Percentiles rank a stretch among this genome's conserved stretches.
These are phyloP conservation scores for Anthostomella pinea DNA, from an alignment of 2,329 filamentous ascomycete species.

Conservation along the genomic window DNA sequence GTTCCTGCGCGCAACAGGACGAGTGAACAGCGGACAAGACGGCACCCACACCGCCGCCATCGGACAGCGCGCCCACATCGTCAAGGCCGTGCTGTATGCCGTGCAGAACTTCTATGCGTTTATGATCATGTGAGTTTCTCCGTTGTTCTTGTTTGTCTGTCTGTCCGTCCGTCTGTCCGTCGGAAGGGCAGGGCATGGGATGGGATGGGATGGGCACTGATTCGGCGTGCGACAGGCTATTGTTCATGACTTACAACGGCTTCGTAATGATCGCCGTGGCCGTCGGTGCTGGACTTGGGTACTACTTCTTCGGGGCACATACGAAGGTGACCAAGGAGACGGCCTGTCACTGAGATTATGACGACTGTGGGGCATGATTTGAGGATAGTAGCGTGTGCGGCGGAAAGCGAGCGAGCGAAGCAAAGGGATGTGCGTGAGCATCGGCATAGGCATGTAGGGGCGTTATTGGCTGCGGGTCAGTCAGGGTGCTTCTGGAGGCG, in stretches of 20 bases:
- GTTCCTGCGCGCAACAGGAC: conserved; percentile 70
- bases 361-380: too few relatives aligned
- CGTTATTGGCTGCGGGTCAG: too few relatives aligned
- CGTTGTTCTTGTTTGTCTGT: too few relatives aligned
- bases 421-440: background rate
- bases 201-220: too few relatives aligned
- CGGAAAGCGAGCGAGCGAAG: background rate
- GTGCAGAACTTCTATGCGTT: conserved; percentile 98
- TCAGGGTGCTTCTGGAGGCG: too few relatives aligned
- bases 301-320: conserved; percentile 72
- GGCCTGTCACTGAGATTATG: conserved; percentile 87
- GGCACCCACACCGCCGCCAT: conserved; percentile 45
- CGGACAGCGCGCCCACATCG: conserved; percentile 67
- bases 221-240: too few relatives aligned
- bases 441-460: background rate
- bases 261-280: conserved; percentile 94
- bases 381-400: too few relatives aligned
- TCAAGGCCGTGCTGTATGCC: conserved; percentile 83
- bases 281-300: conserved; percentile 84
- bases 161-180: too few relatives aligned
- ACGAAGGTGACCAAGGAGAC: conserved; percentile 76
- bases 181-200: too few relatives aligned
- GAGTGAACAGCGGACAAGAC: conserved; percentile 54
- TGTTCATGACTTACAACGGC: conserved; percentile 99
- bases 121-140: conserved; percentile 87